These are phyloP conservation scores for Claviceps sp. DNA, from an alignment of 2,329 filamentous ascomycete species.

Conservation along the genomic window DNA sequence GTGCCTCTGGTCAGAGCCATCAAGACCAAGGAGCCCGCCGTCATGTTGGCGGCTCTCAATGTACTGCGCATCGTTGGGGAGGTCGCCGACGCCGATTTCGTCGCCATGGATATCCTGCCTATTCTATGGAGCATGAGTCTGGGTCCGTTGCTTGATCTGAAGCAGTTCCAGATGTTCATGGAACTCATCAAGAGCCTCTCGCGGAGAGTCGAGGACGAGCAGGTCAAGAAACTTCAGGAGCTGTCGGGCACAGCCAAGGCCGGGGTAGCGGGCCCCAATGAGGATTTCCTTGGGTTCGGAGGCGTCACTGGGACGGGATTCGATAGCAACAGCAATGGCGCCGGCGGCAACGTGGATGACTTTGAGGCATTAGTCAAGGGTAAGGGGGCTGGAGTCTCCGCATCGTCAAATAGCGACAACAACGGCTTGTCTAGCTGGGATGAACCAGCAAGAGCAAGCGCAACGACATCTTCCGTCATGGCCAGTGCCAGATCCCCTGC, in stretches of 20 bases:
- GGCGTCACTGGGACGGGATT: slow-evolving; percentile 48
- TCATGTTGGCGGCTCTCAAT: slow-evolving; percentile 85
- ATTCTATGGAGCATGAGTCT: slow-evolving; percentile 86
- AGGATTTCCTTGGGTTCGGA: slow-evolving; percentile 61
- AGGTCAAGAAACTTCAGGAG: slow-evolving; percentile 77
- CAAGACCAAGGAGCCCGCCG: slow-evolving; percentile 94
- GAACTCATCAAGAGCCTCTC: slow-evolving; percentile 71
- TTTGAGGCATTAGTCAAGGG: slow-evolving; percentile 88
- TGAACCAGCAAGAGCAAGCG: slow-evolving; percentile 8
- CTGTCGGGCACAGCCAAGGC: slow-evolving; percentile 49
- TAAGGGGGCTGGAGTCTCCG: slow-evolving; percentile 19
- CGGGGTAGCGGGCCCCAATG: slow-evolving; percentile 33
- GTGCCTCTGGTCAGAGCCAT: slow-evolving; percentile 81
- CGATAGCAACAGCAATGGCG: slow-evolving; percentile 24
- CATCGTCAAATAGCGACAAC: slow-evolving; percentile 26
- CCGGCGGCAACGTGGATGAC: slow-evolving; percentile 50
- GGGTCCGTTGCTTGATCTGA: slow-evolving; percentile 73
- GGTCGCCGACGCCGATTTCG: slow-evolving; percentile 75
- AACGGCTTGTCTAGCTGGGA: slow-evolving; percentile 38
- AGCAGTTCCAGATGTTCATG: slow-evolving; percentile 87
- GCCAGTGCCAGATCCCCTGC: slow-evolving; percentile 21
- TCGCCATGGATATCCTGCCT: slow-evolving; percentile 82
- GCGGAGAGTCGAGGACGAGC: slow-evolving; percentile 71
- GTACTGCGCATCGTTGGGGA: slow-evolving; percentile 75
- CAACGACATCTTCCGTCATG: slow-evolving; percentile 16